Conservation (phyloP, 345 rosid genomes). For the Moricandia moricandioides region DNA sequence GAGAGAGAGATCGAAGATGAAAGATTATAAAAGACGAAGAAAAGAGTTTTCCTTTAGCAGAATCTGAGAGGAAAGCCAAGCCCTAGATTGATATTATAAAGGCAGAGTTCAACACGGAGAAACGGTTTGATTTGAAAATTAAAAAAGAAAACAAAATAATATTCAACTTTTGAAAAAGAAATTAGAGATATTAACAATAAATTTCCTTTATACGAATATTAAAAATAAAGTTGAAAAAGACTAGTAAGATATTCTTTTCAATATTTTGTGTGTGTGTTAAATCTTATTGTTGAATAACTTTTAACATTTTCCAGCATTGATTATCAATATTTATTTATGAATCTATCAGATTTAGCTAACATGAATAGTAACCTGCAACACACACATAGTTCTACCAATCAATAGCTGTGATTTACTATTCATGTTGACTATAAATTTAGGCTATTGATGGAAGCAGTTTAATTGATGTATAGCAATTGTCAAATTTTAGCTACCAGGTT, state of each 20-base stretch:
- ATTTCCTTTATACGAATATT: background rate
- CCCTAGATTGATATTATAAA: conserved; percentile 20
- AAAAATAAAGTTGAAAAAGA: background rate
- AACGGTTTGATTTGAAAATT: conserved; percentile 45
- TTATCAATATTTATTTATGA: background rate
- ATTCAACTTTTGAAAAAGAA: background rate
- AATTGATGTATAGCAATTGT: background rate
- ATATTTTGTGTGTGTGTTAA: background rate
- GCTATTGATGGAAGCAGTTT: background rate
- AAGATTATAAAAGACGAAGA: background rate
- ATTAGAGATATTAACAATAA: background rate
- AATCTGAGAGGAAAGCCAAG: conserved; percentile 30
- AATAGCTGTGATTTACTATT: background rate
- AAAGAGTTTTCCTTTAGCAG: conserved; percentile 23
- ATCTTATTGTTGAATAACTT: background rate
- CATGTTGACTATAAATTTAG: background rate
- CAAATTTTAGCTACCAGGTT: background rate
- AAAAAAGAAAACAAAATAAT: background rate
- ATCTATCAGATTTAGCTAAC: background rate
- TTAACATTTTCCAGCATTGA: background rate
- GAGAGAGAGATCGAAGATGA: conserved; percentile 12
- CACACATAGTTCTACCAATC: no score
- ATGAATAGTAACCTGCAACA: no score
- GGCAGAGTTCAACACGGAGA: conserved; percentile 67
- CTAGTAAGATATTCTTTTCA: background rate